Conservation (phyloP, 352 stramenopile genomes). For the Pythium apleroticum region DNA sequence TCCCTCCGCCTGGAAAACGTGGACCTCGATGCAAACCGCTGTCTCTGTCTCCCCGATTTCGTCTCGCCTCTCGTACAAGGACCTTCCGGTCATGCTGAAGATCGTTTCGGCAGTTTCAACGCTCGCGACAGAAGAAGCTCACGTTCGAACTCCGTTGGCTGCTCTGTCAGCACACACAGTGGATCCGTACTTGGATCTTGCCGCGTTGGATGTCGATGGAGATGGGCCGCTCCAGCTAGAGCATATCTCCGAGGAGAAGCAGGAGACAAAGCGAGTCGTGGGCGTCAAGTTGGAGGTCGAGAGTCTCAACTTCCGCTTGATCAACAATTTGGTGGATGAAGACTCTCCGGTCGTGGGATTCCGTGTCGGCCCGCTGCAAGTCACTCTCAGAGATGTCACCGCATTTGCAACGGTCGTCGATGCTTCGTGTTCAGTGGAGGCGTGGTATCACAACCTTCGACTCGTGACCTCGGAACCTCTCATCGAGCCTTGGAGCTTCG, state of each 20-base stretch:
- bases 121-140: conserved; percentile 7
- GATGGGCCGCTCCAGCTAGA: conserved; percentile 7
- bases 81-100: conserved; percentile 67
- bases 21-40: conserved; percentile 41
- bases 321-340: conserved; percentile 85
- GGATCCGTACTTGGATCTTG: conserved; percentile 27
- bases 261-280: conserved; percentile 7
- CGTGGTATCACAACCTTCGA: conserved; percentile 85
- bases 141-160: conserved; percentile 19
- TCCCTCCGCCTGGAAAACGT: conserved; percentile 46
- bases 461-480: conserved; percentile 80
- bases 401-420: conserved; percentile 32
- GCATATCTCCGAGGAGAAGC: background rate
- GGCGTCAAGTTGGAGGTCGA: conserved; percentile 28
- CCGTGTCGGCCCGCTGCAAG: conserved; percentile 41
- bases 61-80: conserved; percentile 68
- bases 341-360: conserved; percentile 75
- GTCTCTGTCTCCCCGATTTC: conserved; percentile 51
- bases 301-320: conserved; percentile 62
- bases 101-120: conserved; percentile 28
- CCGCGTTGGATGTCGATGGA: conserved; percentile 14
- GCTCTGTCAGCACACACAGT: conserved; percentile 13
- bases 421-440: conserved; percentile 52
- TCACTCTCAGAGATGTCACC: conserved; percentile 33
- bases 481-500: conserved; percentile 76